phyloP scores from a whole-genome alignment of 2,329 filamentous ascomycete genomes.

The Penicillium italicum region DNA sequence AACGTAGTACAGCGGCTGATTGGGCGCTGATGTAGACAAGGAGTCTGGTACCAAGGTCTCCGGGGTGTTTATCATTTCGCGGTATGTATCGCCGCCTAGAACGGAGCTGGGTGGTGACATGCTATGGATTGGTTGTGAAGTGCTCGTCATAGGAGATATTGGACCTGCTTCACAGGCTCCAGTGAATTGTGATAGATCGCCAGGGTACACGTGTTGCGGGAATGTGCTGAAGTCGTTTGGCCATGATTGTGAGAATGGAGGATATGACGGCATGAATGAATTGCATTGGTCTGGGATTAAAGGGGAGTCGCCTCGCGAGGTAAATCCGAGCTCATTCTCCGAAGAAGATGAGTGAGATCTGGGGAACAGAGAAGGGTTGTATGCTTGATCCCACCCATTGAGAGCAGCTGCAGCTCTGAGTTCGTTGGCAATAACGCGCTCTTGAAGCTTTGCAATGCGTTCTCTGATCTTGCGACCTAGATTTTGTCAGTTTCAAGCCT shows the following conservation, averaged over 20 bases:
- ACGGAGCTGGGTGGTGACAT: background rate
- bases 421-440: constrained; percentile 35
- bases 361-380: constrained; percentile 12
- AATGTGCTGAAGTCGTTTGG: background rate
- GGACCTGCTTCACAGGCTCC: background rate
- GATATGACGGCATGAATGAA: constrained; percentile 3
- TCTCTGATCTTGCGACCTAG: constrained; percentile 34
- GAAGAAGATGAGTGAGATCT: background rate
- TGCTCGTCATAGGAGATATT: background rate
- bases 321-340: constrained; percentile 4
- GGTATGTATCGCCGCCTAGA: background rate
- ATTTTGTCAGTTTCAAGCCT: background rate
- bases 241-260: background rate
- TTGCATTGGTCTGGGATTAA: constrained; percentile 6
- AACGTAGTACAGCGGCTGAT: constrained; percentile 17
- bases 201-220: background rate
- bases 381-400: constrained; percentile 29
- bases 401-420: constrained; percentile 29
- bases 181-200: background rate
- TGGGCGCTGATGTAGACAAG: background rate
- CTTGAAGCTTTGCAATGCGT: constrained; percentile 35
- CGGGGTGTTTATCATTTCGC: background rate
- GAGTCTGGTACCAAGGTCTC: background rate
- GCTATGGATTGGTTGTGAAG: background rate
- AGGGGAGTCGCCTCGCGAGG: background rate